phyloP scores from a whole-genome alignment of 2,329 filamentous ascomycete genomes.

The Clonostachys byssicola region DNA sequence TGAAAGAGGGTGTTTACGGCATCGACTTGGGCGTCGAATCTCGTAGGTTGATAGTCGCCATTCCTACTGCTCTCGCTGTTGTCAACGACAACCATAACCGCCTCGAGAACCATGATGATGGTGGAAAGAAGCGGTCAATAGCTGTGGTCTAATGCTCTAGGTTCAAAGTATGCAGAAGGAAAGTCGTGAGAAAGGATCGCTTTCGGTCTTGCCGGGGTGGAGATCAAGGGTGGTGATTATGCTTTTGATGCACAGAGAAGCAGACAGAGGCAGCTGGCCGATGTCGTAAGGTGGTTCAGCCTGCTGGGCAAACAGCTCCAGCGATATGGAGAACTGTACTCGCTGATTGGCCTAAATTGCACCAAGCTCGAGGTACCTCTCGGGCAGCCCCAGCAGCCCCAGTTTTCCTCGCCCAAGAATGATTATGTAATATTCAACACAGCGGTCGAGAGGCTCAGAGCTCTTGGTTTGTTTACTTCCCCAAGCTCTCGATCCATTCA shows the following conservation, averaged over 20 bases:
- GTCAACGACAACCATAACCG: constrained; percentile 99
- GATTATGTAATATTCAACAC: too few species aligned
- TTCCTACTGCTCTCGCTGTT: constrained; percentile 99
- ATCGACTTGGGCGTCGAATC: constrained; percentile 95
- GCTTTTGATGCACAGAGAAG: background rate
- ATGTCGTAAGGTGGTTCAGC: constrained; percentile 42
- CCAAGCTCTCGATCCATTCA: background rate
- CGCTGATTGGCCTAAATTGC: background rate
- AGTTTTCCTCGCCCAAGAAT: too few species aligned
- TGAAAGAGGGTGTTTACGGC: constrained; percentile 94
- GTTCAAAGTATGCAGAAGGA: background rate
- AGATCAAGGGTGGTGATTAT: background rate
- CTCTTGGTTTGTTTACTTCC: constrained; percentile 15
- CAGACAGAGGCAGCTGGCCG: background rate
- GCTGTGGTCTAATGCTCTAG: background rate
- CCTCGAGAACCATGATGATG: constrained; percentile 98
- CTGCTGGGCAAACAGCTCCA: constrained; percentile 21
- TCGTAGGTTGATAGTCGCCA: constrained; percentile 85
- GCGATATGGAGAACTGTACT: background rate
- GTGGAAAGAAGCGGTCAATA: constrained; percentile 19
- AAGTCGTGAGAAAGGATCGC: background rate
- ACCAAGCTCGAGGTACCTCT: background rate
- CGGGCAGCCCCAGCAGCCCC: too few species aligned
- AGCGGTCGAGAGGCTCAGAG: background rate
- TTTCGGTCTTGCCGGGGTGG: background rate